A percentile compares a stretch with the other conserved stretches of the same genome.
phyloP scores from a whole-genome alignment of 148 eudicot species.

The Cornus controversa region DNA sequence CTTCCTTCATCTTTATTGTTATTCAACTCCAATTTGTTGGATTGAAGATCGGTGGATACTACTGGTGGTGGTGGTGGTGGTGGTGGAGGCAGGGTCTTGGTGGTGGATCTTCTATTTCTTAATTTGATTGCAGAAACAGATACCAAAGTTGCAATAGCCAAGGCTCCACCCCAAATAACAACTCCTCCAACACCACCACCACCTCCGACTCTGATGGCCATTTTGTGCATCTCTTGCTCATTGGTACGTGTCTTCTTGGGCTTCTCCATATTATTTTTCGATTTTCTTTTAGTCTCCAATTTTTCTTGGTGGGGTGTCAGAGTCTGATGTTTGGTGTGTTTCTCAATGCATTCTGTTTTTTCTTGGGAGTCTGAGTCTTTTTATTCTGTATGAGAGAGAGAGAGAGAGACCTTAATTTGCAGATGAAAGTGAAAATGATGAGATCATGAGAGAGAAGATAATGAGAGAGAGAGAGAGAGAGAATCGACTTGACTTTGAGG shows the following conservation, averaged over 20 bases:
- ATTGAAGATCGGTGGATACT: background rate
- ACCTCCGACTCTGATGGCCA: constrained; percentile 3
- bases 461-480: background rate
- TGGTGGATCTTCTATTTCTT: constrained; percentile 11
- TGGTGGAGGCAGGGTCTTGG: background rate
- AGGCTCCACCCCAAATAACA: constrained; percentile 22
- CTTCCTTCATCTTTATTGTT: constrained; percentile 2
- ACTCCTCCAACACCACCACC: constrained; percentile 20
- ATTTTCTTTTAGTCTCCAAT: background rate
- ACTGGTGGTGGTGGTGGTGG: background rate
- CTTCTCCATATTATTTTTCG: constrained; percentile 10
- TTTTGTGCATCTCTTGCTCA: constrained; percentile 13
- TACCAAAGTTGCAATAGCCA: constrained; percentile 21
- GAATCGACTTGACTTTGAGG: background rate
- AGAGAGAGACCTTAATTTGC: background rate
- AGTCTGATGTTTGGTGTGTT: background rate
- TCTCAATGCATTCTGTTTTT: background rate
- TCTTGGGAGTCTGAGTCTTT: background rate
- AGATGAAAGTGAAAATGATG: background rate
- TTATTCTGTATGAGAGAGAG: too few relatives aligned
- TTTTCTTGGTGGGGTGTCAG: background rate
- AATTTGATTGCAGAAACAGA: constrained; percentile 17
- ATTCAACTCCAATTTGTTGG: background rate
- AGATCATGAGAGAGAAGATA: background rate
- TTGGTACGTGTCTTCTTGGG: background rate